A percentile compares a stretch with the other conserved stretches of the same genome.
Evolutionary conservation across 2,329 filamentous ascomycete genomes (phyloP).

Genomic region (Delphinella strobiligena): DNA sequence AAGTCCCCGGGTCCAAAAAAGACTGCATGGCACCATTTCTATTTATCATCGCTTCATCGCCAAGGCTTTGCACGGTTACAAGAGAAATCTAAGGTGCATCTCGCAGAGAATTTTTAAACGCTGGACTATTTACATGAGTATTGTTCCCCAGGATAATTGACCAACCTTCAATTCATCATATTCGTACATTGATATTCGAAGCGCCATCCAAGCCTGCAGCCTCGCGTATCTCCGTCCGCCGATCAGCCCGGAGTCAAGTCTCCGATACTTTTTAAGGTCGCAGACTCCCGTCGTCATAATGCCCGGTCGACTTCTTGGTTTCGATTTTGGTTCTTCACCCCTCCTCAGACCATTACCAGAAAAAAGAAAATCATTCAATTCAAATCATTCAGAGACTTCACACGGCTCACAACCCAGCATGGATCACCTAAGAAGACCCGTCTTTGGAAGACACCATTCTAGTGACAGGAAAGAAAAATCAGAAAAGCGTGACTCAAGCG

Average conservation of each 20-base stretch:
- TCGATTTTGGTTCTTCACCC: constrained; percentile 16
- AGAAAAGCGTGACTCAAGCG: constrained; percentile 7
- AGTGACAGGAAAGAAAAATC: constrained; percentile 15
- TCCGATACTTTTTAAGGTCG: background rate
- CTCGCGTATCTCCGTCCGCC: background rate
- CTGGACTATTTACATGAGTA: background rate
- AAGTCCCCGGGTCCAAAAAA: no score
- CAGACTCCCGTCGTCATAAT: constrained; percentile 14
- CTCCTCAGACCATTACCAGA: constrained; percentile 10
- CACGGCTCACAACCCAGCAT: constrained; percentile 16
- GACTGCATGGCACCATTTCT: background rate
- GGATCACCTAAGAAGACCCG: constrained; percentile 23
- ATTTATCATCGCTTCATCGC: background rate
- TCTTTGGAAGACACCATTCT: constrained; percentile 13
- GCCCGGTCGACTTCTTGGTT: constrained; percentile 21
- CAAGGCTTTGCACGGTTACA: background rate
- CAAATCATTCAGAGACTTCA: constrained; percentile 4
- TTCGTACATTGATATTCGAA: no score
- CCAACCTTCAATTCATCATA: no score
- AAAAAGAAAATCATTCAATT: no score
- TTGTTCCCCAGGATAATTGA: background rate
- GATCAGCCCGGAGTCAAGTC: no score
- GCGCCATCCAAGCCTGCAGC: background rate
- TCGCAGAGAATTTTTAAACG: background rate
- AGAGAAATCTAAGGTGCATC: background rate